These are phyloP conservation scores for Sedum album DNA, from an alignment of 164 flowering plant species.

Conservation along the genomic window DNA sequence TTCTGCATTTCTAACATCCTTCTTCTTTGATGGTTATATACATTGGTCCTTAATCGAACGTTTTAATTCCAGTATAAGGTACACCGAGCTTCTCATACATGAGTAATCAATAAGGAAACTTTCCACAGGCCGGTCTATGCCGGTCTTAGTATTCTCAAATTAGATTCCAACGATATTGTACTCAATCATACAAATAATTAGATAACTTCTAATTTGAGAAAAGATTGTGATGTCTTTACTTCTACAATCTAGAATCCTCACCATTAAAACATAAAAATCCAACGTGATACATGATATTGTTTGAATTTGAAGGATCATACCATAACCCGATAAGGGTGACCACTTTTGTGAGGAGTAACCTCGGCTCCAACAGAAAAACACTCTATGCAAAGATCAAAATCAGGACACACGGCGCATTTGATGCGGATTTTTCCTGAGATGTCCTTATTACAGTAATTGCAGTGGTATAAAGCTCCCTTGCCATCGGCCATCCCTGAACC, in stretches of 20 bases:
- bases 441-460: slow-evolving; percentile 60
- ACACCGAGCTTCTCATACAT: neutral
- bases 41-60: neutral
- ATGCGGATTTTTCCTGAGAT: slow-evolving; percentile 49
- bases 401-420: slow-evolving; percentile 46
- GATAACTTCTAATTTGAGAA: neutral
- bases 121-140: neutral
- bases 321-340: slow-evolving; percentile 89
- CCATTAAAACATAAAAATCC: neutral
- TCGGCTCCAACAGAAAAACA: slow-evolving; percentile 90
- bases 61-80: neutral
- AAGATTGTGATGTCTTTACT: neutral
- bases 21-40: neutral
- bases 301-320: slow-evolving; percentile 18
- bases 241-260: neutral
- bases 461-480: slow-evolving; percentile 41
- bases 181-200: neutral
- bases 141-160: neutral
- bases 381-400: slow-evolving; percentile 78
- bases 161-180: neutral
- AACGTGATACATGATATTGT: neutral
- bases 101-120: neutral
- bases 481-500: slow-evolving; percentile 32
- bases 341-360: slow-evolving; percentile 75
- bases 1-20: neutral